Base-by-base conservation (phyloP, 78 protist species). In the Pelomyxa schiedti region DNA sequence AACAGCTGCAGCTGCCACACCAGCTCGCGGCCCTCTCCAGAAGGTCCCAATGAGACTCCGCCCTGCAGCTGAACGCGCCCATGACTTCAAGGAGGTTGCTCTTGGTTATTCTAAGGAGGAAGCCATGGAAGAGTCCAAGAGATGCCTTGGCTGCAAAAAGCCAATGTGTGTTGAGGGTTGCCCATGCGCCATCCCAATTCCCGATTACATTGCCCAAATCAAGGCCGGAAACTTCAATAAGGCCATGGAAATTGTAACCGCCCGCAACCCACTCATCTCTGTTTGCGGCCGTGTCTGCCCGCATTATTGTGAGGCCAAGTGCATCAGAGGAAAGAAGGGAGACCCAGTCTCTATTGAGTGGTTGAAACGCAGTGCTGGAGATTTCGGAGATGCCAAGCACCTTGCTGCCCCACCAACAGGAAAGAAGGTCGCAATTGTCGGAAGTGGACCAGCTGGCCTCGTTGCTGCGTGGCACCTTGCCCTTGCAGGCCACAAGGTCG, bases 381-480 rank as follows among this genome's bases (percentile, higher is more conserved):
- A 47, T 16, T 47, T 47, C 58, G 58, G 58, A 16, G 58, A 16
- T 16, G 16, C 16, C 32, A 24, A 16, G 32, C 58, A 16, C 32
- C 16, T 47, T 16, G 32, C 58, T 16, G 16, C 58, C 8, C 90
- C 92, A 4, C 0, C 26, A 39, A 2, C 0, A 26, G 89, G 90
- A 72, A 78, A 83, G 75, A 74, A 28, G 38, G 80, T 92, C 2
- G 88, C 95, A 28, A 66, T 92, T 58, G 66, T 92, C 9, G 95
- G 95, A 32, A 58, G 84, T 1, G 95, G 95, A 2, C 93, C 95
- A 22, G 93, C 95, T 2, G 95, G 95, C 26, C 75, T 89, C 29
- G 86, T 86, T 1, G 90, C 93, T 1, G 90, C 87, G 47, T 79
- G 80, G 71, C 83, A 77, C 42, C 81, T 82, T 42, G 80, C 78